Evolutionary conservation across 106 monocot genomes (phyloP).

Genomic region (Dioscorea dumetorum): DNA sequence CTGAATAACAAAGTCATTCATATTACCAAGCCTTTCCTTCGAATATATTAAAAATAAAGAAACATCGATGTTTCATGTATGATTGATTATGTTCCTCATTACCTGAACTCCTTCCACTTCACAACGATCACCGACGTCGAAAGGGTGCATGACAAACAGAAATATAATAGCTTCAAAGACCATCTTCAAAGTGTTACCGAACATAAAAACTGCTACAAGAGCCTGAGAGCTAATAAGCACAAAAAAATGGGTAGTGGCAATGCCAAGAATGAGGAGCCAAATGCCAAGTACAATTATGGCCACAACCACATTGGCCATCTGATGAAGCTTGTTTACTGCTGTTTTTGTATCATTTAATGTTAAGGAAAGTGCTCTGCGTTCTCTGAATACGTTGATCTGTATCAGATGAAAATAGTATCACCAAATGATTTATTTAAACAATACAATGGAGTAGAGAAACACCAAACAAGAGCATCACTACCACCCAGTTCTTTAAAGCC

Average conservation of each 20-base stretch:
- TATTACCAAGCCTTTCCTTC: no score
- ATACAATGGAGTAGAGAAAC: no score
- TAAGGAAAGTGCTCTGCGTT: no score
- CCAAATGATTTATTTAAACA: no score
- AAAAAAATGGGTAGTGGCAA: background rate
- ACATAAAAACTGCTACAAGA: background rate
- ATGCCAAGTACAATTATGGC: background rate
- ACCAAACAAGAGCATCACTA: no score
- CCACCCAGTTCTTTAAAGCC: no score
- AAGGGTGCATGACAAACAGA: background rate
- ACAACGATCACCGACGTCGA: slow-evolving; percentile 2
- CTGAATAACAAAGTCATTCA: background rate
- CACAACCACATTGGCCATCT: background rate
- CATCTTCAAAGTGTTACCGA: background rate
- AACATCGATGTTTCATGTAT: no score
- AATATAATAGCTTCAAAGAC: background rate
- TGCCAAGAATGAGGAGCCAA: background rate
- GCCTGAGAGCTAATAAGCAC: background rate
- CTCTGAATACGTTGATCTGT: no score
- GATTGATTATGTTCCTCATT: background rate
- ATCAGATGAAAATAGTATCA: no score
- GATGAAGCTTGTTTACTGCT: no score
- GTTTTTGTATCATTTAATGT: no score
- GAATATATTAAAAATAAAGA: no score
- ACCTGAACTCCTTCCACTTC: background rate